Evolutionary conservation across 352 stramenopile species (phyloP), one percentile per base, ranked within the genome.

Genomic region (Phytophthora gonapodyides): DNA sequence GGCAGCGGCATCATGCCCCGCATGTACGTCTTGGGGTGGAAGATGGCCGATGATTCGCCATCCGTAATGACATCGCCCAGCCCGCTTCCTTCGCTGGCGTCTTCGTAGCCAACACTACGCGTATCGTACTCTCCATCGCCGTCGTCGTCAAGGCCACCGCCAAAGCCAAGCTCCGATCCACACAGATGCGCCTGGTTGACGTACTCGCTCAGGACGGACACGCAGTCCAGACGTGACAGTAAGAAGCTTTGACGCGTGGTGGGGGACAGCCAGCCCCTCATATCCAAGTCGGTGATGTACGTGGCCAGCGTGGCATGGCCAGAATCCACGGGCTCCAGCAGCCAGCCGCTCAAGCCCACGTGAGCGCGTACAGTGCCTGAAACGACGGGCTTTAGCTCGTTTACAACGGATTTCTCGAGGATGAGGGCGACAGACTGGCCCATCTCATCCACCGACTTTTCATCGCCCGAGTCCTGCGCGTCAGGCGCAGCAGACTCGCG

Each of bases 11-110:
- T 75, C 83, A 94, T 92, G 21, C 80, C 79, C 37, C 82, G 83
- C 75, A 94, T 89, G 67, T 93, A 94, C 31, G 78, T 67, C 54
- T 84, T 88, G 7, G 83, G 83, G 59, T 94, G 83, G 67, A 93
- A 93, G 34, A 77, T 75, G 7, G 50, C 46, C 2, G 64, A 65
- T 5, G 56, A 73, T 48, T 61, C 41, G 44, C 60, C 63, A 53
- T 84, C 73, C 38, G 41, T 67, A 24, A 61, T 30, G 24, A 30
- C 46, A 41, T 72, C 71, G 21, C 60, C 62, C 44, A 75, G 43
- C 21, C 57, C 61, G 34, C 67, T 72, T 59, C 41, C 69, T 61
- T 80, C 61, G 44, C 67, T 74, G 21, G 56, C 60, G 13, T 78
- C 78, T 35, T 80, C 68, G 11, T 69, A 68, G 15, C 57, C 64